These are phyloP conservation scores for Claviceps sp. DNA, from an alignment of 2,329 filamentous ascomycete genomes.

Conservation along the genomic window DNA sequence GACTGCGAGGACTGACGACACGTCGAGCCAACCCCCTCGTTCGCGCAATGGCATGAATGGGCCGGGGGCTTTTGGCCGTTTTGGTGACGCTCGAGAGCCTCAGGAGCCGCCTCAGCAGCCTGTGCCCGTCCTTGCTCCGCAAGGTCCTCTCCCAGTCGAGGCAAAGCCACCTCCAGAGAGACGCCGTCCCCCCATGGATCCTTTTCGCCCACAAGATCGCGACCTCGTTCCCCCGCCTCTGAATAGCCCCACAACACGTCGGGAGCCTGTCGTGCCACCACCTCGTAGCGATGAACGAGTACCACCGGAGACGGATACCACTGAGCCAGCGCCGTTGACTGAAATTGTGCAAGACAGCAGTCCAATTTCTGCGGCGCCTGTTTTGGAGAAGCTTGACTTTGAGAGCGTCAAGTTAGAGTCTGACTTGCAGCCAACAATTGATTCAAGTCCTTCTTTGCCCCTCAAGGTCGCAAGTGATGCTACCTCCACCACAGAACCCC, in stretches of 20 bases:
- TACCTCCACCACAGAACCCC: constrained; percentile 11
- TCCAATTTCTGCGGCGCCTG: constrained; percentile 12
- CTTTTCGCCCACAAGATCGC: constrained; percentile 38
- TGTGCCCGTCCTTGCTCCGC: not conserved
- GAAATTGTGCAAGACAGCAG: constrained; percentile 13
- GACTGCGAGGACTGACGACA: constrained; percentile 35
- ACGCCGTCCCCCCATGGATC: constrained; percentile 54
- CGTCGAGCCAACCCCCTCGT: constrained; percentile 34
- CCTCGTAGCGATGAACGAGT: constrained; percentile 39
- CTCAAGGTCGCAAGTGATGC: constrained; percentile 17
- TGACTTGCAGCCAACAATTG: constrained; percentile 5
- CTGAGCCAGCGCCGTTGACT: not conserved
- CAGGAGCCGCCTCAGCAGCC: constrained; percentile 9
- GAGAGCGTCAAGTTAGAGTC: constrained; percentile 6
- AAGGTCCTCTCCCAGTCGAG: constrained; percentile 7
- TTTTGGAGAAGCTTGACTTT: constrained; percentile 5
- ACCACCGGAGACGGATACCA: constrained; percentile 30
- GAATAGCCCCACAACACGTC: constrained; percentile 35
- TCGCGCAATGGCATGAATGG: constrained; percentile 37
- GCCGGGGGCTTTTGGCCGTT: constrained; percentile 24
- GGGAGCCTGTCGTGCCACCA: constrained; percentile 31
- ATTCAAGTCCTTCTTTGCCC: constrained; percentile 12
- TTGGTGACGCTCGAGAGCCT: constrained; percentile 15
- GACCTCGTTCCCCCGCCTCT: constrained; percentile 45
- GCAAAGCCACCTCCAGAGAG: constrained; percentile 46